Conservation (phyloP, 2,329 filamentous ascomycete species). For the Trichoderma guizhouense region DNA sequence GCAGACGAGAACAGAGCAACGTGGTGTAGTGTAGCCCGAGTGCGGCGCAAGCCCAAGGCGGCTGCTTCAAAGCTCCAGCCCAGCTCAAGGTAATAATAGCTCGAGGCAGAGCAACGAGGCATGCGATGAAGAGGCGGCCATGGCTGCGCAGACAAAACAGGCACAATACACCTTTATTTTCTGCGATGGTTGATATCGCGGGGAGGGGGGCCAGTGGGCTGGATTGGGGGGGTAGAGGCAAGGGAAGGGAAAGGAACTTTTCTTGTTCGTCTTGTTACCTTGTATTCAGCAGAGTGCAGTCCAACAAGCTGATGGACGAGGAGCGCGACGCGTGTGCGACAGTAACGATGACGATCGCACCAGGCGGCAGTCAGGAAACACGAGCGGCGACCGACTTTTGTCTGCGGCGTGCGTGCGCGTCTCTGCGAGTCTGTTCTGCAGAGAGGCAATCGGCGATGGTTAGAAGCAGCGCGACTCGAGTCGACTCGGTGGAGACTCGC, state of each 20-base stretch:
- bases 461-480: constrained; percentile 17
- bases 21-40: constrained; percentile 9
- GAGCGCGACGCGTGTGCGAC: constrained; percentile 20
- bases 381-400: constrained; percentile 16
- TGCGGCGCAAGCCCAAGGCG: constrained; percentile 20
- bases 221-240: background rate
- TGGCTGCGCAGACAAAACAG: background rate
- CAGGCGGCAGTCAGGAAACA: constrained; percentile 15
- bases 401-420: constrained; percentile 17
- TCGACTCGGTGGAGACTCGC: constrained; percentile 11
- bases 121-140: background rate
- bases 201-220: background rate
- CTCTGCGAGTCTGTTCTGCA: constrained; percentile 9
- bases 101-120: background rate
- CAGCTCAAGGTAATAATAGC: background rate
- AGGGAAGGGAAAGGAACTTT: constrained; percentile 3
- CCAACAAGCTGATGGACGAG: constrained; percentile 6
- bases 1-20: constrained; percentile 1
- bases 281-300: background rate
- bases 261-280: constrained; percentile 13
- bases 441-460: constrained; percentile 16
- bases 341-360: constrained; percentile 14
- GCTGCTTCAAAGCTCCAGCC: constrained; percentile 1
- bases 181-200: background rate
- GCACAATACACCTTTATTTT: background rate